Evolutionary conservation across 345 rosid genomes (phyloP), one percentile per base, ranked within the genome.

Genomic region (Odontarrhena argentea): DNA sequence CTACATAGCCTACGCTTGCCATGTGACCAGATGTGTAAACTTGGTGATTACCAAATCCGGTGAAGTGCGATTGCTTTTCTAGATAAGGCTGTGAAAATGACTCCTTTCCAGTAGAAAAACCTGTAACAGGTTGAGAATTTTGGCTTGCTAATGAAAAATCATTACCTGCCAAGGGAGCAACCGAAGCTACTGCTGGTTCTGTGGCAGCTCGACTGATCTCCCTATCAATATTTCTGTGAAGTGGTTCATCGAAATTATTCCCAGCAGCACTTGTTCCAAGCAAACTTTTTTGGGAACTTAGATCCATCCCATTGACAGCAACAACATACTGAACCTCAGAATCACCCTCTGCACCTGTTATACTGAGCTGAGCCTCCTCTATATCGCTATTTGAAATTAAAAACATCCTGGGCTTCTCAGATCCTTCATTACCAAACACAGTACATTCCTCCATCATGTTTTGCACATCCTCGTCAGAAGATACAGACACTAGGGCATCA

Each of bases 281-380:
- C 8, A 71, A 63, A 48, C 25, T 57, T 56, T 37, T 75, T 44
- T 62, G 60, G 26, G 75, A 75, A 63, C 67, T 57, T 43, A 58
- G 32, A 57, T 64, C 75, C 78, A 75, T 57, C 57, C 78, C 78
- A 69, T 75, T 75, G 44, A 75, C 78, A 50, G 78, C 78, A 50
- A 75, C 78, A 63, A 75, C 78, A 69, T 75, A 75, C 71, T 63
- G 75, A 50, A 75, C 71, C 71, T 75, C 78, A 50, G 78, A 69
- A 58, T 75, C 78, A 69, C 62, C 75, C 28, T 75, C 78, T 50
- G 35, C 62, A 44, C 34, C 62, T 69, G 35, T 66, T 49, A 75
- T 15, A 63, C 65, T 22, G 15, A 69, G 56, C 44, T 69, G 75
- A 69, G 57, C 75, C 49, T 69, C 75, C 75, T 75, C 78, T 63